A percentile compares a stretch with the other conserved stretches of the same genome.
Conservation (phyloP, 2,329 filamentous ascomycete genomes). For the Aspergillus puulaauensis region DNA sequence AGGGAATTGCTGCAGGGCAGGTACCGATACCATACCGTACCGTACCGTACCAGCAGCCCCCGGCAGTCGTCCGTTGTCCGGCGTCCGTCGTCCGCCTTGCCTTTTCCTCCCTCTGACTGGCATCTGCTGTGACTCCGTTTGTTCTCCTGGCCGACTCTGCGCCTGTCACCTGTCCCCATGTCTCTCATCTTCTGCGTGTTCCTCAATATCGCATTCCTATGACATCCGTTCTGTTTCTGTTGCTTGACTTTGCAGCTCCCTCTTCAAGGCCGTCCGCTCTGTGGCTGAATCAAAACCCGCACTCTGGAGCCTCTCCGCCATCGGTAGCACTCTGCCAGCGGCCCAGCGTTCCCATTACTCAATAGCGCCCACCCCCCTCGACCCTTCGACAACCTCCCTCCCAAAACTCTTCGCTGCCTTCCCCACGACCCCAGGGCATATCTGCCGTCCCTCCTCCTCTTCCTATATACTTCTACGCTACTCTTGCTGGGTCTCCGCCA, state of each 20-base stretch:
- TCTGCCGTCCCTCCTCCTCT: background rate
- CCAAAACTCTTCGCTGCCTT: background rate
- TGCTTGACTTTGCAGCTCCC: constrained; percentile 10
- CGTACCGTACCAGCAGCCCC: background rate
- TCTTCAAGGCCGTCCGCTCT: constrained; percentile 13
- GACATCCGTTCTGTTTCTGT: constrained; percentile 4
- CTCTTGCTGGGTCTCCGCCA: background rate
- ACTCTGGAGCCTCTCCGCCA: constrained; percentile 24
- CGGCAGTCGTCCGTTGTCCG: too few species aligned
- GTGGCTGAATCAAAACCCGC: constrained; percentile 21
- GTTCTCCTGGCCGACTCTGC: constrained; percentile 8
- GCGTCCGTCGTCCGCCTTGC: background rate
- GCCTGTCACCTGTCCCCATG: constrained; percentile 8
- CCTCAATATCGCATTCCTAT: constrained; percentile 10
- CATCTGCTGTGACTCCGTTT: constrained; percentile 12
- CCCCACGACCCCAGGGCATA: background rate
- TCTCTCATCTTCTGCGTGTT: constrained; percentile 12
- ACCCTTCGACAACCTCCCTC: constrained; percentile 8
- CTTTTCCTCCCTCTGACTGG: constrained; percentile 3
- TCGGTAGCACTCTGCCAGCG: constrained; percentile 20
- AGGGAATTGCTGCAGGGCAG: background rate
- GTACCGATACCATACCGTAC: constrained; percentile 8
- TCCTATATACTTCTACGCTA: background rate
- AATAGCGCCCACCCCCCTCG: constrained; percentile 8
- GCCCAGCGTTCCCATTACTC: constrained; percentile 16